These are phyloP conservation scores for Eucalyptus erythrocorys DNA, from an alignment of 345 rosid species.

Conservation along the genomic window DNA sequence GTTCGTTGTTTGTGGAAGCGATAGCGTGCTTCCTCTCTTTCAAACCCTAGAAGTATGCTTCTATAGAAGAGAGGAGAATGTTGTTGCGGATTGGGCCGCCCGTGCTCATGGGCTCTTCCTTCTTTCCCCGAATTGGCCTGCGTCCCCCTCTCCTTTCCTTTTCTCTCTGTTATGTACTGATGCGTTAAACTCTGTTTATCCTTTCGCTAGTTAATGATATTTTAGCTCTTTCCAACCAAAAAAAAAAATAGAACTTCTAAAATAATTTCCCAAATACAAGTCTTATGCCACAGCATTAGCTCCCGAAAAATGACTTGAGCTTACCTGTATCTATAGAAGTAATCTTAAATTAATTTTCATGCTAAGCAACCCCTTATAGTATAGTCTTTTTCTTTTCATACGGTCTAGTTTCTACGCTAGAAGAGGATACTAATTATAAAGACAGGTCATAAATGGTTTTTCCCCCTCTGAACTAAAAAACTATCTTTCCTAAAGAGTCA, in stretches of 20 bases:
- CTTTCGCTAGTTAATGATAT: no score
- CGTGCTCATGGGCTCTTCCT: no score
- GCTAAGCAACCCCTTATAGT: neutral
- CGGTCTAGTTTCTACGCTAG: neutral
- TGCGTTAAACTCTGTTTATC: no score
- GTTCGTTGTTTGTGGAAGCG: no score
- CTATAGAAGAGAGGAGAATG: no score
- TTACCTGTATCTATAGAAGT: neutral
- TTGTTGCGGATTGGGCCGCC: no score
- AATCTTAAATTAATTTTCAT: neutral
- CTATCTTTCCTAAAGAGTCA: neutral
- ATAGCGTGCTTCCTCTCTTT: no score
- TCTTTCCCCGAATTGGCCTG: no score
- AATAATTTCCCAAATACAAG: neutral
- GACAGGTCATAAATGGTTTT: neutral
- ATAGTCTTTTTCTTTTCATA: neutral
- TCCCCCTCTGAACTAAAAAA: neutral
- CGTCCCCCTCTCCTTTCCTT: no score
- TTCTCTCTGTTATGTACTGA: no score
- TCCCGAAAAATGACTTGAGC: neutral
- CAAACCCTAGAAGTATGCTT: no score
- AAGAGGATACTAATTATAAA: neutral
- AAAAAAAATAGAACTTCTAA: neutral
- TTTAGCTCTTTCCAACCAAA: no score
- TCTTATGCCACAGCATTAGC: neutral